Evolutionary conservation across 768 basidiomycete species (phyloP).

Genomic region (Tulasnella sp.): DNA sequence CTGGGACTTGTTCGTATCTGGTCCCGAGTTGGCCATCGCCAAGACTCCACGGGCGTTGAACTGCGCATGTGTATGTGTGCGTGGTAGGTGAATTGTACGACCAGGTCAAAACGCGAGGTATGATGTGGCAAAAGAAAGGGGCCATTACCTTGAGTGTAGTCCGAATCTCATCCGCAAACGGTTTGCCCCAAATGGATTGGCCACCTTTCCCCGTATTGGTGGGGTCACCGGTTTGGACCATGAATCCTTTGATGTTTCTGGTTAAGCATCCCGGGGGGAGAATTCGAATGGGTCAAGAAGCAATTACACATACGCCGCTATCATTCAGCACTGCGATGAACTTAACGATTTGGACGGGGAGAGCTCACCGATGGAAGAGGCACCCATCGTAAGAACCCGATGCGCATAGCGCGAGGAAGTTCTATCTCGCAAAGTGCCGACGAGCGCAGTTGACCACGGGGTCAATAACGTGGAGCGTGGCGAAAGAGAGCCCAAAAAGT

Average conservation of each 20-base stretch:
- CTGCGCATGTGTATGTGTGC: slow-evolving; percentile 43
- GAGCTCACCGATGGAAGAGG: slow-evolving; percentile 64
- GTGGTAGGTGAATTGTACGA: slow-evolving; percentile 17
- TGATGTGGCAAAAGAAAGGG: neutral
- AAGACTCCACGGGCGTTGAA: slow-evolving; percentile 93
- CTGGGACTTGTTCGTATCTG: slow-evolving; percentile 82
- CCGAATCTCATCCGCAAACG: slow-evolving; percentile 88
- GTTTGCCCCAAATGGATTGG: slow-evolving; percentile 91
- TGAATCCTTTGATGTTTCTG: slow-evolving; percentile 92
- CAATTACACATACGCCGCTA: neutral
- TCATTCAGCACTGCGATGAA: neutral
- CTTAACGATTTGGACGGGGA: neutral
- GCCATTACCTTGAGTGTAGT: slow-evolving; percentile 80
- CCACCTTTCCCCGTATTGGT: slow-evolving; percentile 91
- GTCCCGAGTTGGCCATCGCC: slow-evolving; percentile 97
- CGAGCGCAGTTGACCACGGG: neutral
- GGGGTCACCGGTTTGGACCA: slow-evolving; percentile 91
- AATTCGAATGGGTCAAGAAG: neutral
- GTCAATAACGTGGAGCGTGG: neutral
- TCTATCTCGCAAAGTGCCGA: slow-evolving; percentile 49
- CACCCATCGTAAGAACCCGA: slow-evolving; percentile 81
- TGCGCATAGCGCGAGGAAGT: slow-evolving; percentile 92
- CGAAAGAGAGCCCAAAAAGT: neutral
- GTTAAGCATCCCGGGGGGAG: neutral
- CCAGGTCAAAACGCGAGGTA: neutral